A percentile compares a stretch with the other conserved stretches of the same genome.
Conservation (phyloP, 2,329 filamentous ascomycete species). For the Diaporthe citri region DNA sequence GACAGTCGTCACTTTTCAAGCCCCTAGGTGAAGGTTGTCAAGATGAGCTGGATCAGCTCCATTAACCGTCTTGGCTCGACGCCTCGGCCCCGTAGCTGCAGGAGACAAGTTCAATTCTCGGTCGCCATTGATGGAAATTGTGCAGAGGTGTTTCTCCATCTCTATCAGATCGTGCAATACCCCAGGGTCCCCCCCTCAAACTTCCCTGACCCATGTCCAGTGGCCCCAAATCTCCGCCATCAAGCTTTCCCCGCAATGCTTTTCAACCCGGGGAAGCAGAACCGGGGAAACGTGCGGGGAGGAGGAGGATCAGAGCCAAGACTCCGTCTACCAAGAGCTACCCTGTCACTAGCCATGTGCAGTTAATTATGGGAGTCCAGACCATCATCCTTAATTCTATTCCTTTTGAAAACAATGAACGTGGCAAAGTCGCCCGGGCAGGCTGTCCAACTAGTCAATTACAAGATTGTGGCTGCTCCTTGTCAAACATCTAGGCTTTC, state of each 20-base stretch:
- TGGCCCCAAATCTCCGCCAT: slow-evolving; percentile 10
- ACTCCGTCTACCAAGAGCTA: not conserved
- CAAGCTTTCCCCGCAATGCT: slow-evolving; percentile 28
- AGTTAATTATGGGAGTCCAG: not conserved
- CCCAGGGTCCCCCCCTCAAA: not conserved
- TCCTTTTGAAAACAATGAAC: too few relatives aligned
- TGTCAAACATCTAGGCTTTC: not conserved
- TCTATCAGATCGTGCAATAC: not conserved
- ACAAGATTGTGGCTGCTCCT: not conserved
- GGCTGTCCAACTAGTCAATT: not conserved
- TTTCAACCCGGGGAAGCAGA: not conserved
- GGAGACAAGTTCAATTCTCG: not conserved
- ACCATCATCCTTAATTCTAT: not conserved
- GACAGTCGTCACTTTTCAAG: not conserved
- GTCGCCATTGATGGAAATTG: slow-evolving; percentile 37
- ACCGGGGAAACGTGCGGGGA: slow-evolving; percentile 12
- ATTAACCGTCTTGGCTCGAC: slow-evolving; percentile 26
- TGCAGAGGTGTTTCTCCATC: slow-evolving; percentile 6
- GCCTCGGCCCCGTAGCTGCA: slow-evolving; percentile 2
- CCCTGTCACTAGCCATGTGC: slow-evolving; percentile 1
- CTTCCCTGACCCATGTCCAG: not conserved
- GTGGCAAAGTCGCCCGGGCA: not conserved
- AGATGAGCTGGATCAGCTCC: not conserved
- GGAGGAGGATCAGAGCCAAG: slow-evolving; percentile 6
- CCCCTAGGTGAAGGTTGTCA: not conserved